Conservation (phyloP, 2,329 filamentous ascomycete species). For the Aphanocladium album region DNA sequence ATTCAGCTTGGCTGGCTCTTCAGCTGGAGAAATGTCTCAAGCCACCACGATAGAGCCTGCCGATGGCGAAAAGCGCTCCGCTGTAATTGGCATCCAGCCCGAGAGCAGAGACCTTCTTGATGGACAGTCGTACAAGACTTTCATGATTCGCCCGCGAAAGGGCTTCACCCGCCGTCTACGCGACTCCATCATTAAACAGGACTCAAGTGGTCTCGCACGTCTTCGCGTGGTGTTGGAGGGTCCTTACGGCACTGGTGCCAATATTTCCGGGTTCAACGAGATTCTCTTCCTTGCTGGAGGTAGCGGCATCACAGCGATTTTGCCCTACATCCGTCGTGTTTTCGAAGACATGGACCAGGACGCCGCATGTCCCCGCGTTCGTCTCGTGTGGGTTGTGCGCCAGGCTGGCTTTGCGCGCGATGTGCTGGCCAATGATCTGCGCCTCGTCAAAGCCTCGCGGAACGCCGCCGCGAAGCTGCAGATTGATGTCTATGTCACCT, state of each 20-base stretch:
- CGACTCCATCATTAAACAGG: conserved; percentile 16
- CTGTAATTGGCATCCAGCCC: conserved; percentile 14
- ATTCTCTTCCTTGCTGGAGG: conserved; percentile 33
- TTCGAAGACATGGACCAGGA: conserved; percentile 15
- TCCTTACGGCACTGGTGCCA: conserved; percentile 29
- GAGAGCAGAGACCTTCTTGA: not conserved
- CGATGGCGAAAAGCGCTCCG: conserved; percentile 17
- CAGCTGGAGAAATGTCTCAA: not conserved
- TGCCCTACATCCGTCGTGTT: conserved; percentile 27
- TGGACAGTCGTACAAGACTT: conserved; percentile 23
- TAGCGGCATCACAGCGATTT: conserved; percentile 31
- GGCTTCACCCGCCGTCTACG: conserved; percentile 30
- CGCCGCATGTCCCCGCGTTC: conserved; percentile 17
- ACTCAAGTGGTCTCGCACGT: conserved; percentile 15
- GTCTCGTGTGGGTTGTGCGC: conserved; percentile 29
- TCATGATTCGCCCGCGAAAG: conserved; percentile 33
- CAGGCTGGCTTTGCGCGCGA: conserved; percentile 26
- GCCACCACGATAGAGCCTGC: not conserved
- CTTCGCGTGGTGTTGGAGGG: conserved; percentile 31
- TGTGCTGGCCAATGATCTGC: conserved; percentile 23
- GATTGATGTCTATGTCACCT: conserved; percentile 17
- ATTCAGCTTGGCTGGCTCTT: conserved; percentile 32
- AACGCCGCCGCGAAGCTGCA: conserved; percentile 26
- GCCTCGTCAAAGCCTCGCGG: conserved; percentile 18
- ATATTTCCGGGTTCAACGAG: conserved; percentile 26